Conservation (phyloP, 1,284 basidiomycete genomes). For the Leucoagaricus sp. region DNA sequence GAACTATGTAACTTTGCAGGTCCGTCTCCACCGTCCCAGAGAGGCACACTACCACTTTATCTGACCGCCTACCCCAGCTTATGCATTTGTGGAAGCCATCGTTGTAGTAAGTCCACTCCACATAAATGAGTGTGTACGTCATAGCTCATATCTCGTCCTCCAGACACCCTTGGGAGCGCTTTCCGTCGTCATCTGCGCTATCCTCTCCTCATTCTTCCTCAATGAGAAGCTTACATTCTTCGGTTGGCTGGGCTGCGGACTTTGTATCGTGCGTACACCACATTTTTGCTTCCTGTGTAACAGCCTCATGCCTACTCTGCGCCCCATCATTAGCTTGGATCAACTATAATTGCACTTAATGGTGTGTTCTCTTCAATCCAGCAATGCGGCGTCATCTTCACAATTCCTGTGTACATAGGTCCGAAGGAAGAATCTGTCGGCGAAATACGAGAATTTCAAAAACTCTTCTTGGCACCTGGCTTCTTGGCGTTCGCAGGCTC, state of each 20-base stretch:
- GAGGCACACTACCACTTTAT: conserved; percentile 20
- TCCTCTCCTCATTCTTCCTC: conserved; percentile 91
- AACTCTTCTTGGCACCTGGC: conserved; percentile 83
- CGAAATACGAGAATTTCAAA: conserved; percentile 79
- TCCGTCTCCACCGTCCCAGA: conserved; percentile 33
- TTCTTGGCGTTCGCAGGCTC: conserved; percentile 81
- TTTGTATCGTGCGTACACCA: conserved; percentile 70
- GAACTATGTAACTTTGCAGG: conserved; percentile 85
- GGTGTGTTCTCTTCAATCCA: conserved; percentile 38
- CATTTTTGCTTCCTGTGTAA: not conserved
- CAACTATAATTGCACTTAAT: conserved; percentile 81
- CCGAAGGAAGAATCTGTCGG: conserved; percentile 82
- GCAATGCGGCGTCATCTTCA: not conserved
- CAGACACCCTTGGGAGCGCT: conserved; percentile 95
- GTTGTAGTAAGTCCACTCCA: conserved; percentile 65
- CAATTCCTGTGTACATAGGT: conserved; percentile 43
- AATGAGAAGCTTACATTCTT: conserved; percentile 92
- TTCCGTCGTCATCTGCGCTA: conserved; percentile 94
- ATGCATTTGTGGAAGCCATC: conserved; percentile 89
- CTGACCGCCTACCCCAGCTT: conserved; percentile 51
- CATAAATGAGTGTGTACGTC: not conserved
- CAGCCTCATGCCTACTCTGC: conserved; percentile 6
- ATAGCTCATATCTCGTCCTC: not conserved
- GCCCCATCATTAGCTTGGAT: conserved; percentile 74
- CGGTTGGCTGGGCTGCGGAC: conserved; percentile 89